Evolutionary conservation across 345 rosid species (phyloP).

Genomic region (Acer yangbiense): DNA sequence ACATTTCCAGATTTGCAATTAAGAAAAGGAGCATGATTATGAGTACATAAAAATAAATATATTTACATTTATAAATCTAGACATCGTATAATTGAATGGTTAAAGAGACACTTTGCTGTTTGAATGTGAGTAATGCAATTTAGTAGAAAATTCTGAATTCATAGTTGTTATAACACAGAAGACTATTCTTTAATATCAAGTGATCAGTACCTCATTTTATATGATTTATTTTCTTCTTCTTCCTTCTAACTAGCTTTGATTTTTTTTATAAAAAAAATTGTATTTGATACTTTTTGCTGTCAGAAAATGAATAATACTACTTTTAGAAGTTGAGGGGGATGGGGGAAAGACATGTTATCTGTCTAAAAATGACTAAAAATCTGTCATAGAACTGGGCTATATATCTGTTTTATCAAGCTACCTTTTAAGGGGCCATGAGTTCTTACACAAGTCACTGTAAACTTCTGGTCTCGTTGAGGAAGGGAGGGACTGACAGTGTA

Average conservation of each 20-base stretch:
- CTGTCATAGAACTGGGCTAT: background rate
- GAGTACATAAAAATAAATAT: background rate
- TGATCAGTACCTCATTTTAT: background rate
- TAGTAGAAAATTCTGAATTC: background rate
- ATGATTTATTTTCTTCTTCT: background rate
- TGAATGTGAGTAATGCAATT: background rate
- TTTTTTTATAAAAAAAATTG: too few relatives aligned
- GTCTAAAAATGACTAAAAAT: background rate
- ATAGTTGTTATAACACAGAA: background rate
- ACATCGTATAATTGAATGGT: background rate
- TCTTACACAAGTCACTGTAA: background rate
- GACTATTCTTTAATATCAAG: conserved; percentile 3
- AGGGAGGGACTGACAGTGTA: background rate
- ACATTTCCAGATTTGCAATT: background rate
- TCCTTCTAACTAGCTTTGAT: background rate
- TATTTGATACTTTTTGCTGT: background rate
- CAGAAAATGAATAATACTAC: background rate
- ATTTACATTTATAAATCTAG: background rate
- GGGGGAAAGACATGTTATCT: background rate
- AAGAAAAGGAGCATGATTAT: background rate
- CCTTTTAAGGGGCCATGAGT: background rate
- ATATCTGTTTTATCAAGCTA: background rate
- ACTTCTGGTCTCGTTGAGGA: background rate
- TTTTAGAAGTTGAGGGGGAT: too few relatives aligned
- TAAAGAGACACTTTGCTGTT: background rate